A percentile compares a stretch with the other conserved stretches of the same genome.
phyloP scores from a whole-genome alignment of 176 grass and related monocot species.

The Panicum miliaceum region DNA sequence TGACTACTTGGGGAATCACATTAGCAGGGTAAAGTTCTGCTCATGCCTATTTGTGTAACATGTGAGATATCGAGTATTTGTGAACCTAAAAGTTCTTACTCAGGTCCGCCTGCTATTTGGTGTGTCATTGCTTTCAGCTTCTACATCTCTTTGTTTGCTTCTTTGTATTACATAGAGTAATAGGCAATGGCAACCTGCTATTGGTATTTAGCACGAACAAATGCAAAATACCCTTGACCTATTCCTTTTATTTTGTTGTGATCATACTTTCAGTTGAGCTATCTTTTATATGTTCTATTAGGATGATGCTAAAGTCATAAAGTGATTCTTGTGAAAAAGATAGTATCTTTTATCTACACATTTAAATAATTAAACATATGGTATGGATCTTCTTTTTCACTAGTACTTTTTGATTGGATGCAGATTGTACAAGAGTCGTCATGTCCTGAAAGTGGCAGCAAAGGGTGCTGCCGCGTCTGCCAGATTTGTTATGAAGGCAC shows the following conservation, averaged over 20 bases:
- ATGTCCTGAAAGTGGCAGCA: conserved; percentile 64
- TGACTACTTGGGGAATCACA: conserved; percentile 86
- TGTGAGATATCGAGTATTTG: no score
- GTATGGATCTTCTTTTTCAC: not conserved
- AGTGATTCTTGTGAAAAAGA: not conserved
- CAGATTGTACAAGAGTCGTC: conserved; percentile 68
- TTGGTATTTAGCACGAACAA: not conserved
- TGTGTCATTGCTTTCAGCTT: conserved; percentile 11
- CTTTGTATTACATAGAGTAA: not conserved
- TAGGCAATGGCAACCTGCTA: not conserved
- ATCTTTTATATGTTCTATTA: not conserved
- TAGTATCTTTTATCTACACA: not conserved
- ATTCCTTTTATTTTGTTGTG: not conserved
- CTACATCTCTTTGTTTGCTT: not conserved
- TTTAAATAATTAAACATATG: not conserved
- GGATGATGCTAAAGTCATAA: conserved; percentile 5
- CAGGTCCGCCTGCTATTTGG: not conserved
- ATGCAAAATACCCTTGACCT: not conserved
- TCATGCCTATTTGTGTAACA: not conserved
- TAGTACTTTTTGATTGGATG: conserved; percentile 6
- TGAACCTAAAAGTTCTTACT: not conserved
- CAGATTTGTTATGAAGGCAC: conserved; percentile 67
- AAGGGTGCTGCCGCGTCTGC: conserved; percentile 58
- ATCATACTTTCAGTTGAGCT: not conserved
- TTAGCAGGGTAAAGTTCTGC: conserved; percentile 69